Base-by-base conservation (phyloP, 768 basidiomycete genomes). In the Kwoniella dejecticola region DNA sequence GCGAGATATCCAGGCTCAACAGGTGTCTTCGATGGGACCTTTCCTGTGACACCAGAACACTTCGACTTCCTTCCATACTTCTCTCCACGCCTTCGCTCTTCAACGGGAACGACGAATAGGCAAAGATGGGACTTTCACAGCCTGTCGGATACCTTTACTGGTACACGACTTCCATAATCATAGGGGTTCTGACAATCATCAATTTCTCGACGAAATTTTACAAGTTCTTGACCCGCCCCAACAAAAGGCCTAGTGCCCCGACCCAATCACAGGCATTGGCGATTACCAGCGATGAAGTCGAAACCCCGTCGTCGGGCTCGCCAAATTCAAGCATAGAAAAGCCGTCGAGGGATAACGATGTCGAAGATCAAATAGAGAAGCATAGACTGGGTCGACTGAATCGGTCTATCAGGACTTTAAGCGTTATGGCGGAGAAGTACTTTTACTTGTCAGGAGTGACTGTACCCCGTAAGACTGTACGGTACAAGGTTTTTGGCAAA, bases 141-240 rank as follows among this genome's bases (percentile, higher is more conserved):
- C 60, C 64, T 15, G 70, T 66, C 4, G 71, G 71, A 12, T 60
- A 63, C 52, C 63, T 72, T 40, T 72, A 69, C 57, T 72, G 71
- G 71, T 72, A 68, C 47, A 72, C 71, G 13, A 65, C 68, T 26
- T 66, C 71, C 5, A 60, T 66, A 52, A 68, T 72, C 40, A 61
- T 72, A 33, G 56, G 50, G 13, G 33, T 72, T 27, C 49, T 69
- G 23, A 67, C 71, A n/a, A n/a, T 64, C 47, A 21, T 65, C 49
- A 69, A 72, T 52, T 48, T 69, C 31, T 15, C 52, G 21, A 40
- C 40, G 0, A 63, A 57, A 53, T 24, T 71, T 6, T 57, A 61
- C 27, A 24, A 48, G 11, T 41, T 54, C 40, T 33, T 54, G n/a
- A 45, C 64, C 11, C 13, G 53, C 31, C 40, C 59, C n/a, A 50